Conservation (phyloP, 257 asterid genomes). For the Fraxinus excelsior region DNA sequence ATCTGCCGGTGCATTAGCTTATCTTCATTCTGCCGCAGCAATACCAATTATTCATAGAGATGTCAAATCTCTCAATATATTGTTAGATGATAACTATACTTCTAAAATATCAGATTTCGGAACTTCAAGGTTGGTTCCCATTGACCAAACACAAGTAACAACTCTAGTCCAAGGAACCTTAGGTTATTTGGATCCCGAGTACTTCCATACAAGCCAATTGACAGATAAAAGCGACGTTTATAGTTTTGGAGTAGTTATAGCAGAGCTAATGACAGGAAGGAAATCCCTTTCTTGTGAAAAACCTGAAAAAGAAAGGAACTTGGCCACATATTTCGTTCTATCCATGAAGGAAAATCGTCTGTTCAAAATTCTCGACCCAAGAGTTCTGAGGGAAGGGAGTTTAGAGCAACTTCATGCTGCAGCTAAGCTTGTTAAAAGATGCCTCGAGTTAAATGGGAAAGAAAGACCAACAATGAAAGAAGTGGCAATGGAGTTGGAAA, state of each 20-base stretch:
- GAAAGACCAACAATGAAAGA: constrained; percentile 84
- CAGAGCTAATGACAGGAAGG: constrained; percentile 63
- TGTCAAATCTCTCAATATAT: constrained; percentile 72
- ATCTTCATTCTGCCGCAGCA: constrained; percentile 68
- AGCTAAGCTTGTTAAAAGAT: constrained; percentile 56
- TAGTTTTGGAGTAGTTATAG: constrained; percentile 76
- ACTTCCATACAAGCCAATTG: constrained; percentile 61
- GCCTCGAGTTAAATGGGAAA: constrained; percentile 45
- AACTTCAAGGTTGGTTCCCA: constrained; percentile 60
- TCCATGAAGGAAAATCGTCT: constrained; percentile 46
- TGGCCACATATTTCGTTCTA: constrained; percentile 45
- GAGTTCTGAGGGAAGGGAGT: constrained; percentile 61
- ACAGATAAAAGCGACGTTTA: constrained; percentile 81
- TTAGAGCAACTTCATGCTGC: constrained; percentile 52
- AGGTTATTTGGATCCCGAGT: constrained; percentile 80
- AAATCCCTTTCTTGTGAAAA: constrained; percentile 53
- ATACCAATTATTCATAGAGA: constrained; percentile 73
- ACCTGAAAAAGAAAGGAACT: constrained; percentile 44
- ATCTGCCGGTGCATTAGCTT: constrained; percentile 64
- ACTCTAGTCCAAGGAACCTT: constrained; percentile 77
- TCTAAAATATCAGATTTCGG: constrained; percentile 82
- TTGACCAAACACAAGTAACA: constrained; percentile 68
- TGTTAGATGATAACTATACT: constrained; percentile 50
- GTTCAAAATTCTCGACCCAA: constrained; percentile 55
- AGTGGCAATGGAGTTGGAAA: constrained; percentile 68